Evolutionary conservation across 192 early-diverging fungal species (phyloP), one percentile per base, ranked within the genome.

Genomic region (Geranomyces variabilis): DNA sequence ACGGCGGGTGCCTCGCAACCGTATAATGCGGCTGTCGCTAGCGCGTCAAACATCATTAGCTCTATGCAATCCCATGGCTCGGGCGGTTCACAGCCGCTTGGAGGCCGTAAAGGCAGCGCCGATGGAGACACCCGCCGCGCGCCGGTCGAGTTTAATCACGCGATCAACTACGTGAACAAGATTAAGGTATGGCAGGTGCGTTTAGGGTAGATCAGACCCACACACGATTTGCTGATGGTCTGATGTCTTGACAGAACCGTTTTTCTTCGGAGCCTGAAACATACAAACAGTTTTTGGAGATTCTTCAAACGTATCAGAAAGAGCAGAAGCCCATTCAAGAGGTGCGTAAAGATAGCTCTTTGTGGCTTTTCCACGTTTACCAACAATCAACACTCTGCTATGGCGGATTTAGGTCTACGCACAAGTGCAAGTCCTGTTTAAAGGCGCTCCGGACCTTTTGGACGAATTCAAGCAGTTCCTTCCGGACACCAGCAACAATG

Each of bases 121-220:
- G 58, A 62, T 15, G 67, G 74, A 22, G 31, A 55, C 31, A 45
- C 43, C 26, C 55, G 70, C 43, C 33, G 69, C 28, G 69, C 75
- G 1, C 94, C 94, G 0, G 90, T 98, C 14, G 97, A 99, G 75
- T 99, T 99, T 71, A 92, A 94, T 60, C 95, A 98, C 74, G 97
- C 97, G 13, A 99, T 99, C 56, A 98, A 93, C 76, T 99, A 98
- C 75, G 97, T 99, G 12, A 98, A 98, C 80, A 98, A 98, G 81
- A 97, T 99, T 71, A 99, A 99, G 83, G 90, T 90, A 81, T 30
- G 72, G 29, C 62, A n/a, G 10, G n/a, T 19, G 41, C 44, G 17
- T 6, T 33, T 45, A 58, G 1, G 21, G 12, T 64, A 1, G 53
- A 2, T 67, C 48, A n/a, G 21, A 15, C 24, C 51, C n/a, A 17